These are phyloP conservation scores for Beauveria brongniartii DNA, from an alignment of 2,329 filamentous ascomycete genomes.

Conservation along the genomic window DNA sequence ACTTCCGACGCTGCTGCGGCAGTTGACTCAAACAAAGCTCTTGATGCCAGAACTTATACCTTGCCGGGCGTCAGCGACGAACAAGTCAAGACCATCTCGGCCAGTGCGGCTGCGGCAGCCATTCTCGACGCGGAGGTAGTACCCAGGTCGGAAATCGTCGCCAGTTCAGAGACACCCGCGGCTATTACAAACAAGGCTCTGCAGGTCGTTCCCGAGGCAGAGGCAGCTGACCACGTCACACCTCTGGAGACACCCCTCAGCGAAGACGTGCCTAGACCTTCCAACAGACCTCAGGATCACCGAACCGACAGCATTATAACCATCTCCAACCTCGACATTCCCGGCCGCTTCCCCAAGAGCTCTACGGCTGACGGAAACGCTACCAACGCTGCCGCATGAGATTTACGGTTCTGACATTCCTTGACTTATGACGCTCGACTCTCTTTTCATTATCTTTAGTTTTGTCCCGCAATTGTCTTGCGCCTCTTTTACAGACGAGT, in stretches of 20 bases:
- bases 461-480: background rate
- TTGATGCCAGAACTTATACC: conserved; percentile 13
- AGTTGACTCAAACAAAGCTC: background rate
- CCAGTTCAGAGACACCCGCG: background rate
- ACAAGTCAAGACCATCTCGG: conserved; percentile 3
- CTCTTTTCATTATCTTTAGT: conserved; percentile 1
- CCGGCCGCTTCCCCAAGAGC: conserved; percentile 54
- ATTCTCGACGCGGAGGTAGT: background rate
- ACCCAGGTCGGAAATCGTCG: background rate
- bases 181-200: conserved; percentile 4
- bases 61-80: conserved; percentile 6
- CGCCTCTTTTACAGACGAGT: background rate
- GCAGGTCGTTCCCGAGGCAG: conserved; percentile 14
- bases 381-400: conserved; percentile 39
- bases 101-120: background rate
- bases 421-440: conserved; percentile 1
- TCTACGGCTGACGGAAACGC: conserved; percentile 38
- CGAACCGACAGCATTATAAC: conserved; percentile 40
- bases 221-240: conserved; percentile 12
- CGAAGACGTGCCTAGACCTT: conserved; percentile 10
- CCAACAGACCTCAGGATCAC: conserved; percentile 15
- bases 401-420: conserved; percentile 30
- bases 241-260: conserved; percentile 8
- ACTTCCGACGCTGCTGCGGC: background rate
- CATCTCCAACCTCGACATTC: conserved; percentile 60